Conservation (phyloP, 2,329 filamentous ascomycete species). For the Plenodomus lindquistii region DNA sequence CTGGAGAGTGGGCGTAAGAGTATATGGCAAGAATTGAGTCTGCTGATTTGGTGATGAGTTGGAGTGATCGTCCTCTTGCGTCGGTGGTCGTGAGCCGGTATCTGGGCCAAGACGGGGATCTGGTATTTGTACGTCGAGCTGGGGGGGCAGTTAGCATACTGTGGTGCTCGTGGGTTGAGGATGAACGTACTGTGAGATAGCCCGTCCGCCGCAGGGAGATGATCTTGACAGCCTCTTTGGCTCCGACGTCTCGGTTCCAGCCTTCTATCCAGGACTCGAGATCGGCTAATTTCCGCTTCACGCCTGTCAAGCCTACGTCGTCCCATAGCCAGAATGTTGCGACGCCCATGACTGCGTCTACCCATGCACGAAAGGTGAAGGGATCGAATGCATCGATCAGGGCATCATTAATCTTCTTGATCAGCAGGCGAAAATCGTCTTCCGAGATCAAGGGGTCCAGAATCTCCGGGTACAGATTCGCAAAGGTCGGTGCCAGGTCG, state of each 20-base stretch:
- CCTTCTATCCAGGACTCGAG: conserved; percentile 82
- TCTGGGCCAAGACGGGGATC: conserved; percentile 69
- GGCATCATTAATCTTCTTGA: conserved; percentile 80
- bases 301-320: conserved; percentile 75
- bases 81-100: conserved; percentile 30
- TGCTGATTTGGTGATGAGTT: conserved; percentile 12
- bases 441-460: conserved; percentile 84
- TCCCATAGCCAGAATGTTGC: conserved; percentile 95
- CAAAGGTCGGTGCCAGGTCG: conserved; percentile 89
- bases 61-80: conserved; percentile 28
- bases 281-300: conserved; percentile 70
- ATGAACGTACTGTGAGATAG: conserved; percentile 75
- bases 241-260: conserved; percentile 75
- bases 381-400: conserved; percentile 80
- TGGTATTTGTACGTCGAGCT: conserved; percentile 81
- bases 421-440: conserved; percentile 79
- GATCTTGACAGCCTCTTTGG: conserved; percentile 68
- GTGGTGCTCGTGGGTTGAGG: background rate
- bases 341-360: conserved; percentile 79
- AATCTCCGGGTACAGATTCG: conserved; percentile 94
- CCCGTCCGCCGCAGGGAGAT: conserved; percentile 80
- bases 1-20: conserved; percentile 35
- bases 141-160: conserved; percentile 1
- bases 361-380: conserved; percentile 72
- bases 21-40: conserved; percentile 26